Conservation (phyloP, 2,329 filamentous ascomycete genomes). For the Penicillium sp. region DNA sequence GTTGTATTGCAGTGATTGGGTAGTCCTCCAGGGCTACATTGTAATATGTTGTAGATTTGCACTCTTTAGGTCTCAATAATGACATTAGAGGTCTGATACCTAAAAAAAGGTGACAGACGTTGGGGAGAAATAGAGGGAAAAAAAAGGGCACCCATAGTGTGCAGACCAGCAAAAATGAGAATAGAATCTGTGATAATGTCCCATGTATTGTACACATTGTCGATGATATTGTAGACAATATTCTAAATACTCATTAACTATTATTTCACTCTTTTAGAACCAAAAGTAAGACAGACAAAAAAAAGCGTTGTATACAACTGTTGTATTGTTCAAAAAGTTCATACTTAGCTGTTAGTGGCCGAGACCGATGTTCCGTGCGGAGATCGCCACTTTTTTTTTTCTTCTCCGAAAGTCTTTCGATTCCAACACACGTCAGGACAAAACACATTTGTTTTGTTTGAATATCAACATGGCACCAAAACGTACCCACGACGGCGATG, state of each 20-base stretch:
- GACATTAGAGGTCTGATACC: background rate
- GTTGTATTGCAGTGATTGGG: background rate
- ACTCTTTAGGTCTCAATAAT: background rate
- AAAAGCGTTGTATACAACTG: background rate
- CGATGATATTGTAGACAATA: background rate
- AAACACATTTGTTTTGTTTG: background rate
- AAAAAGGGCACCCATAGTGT: background rate
- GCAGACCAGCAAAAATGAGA: background rate
- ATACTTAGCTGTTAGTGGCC: background rate
- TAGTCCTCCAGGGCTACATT: background rate
- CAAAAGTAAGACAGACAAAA: background rate
- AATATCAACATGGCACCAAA: slow-evolving; percentile 57
- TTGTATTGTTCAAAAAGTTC: background rate
- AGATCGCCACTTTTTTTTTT: slow-evolving; percentile 22
- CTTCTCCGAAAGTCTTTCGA: slow-evolving; percentile 7
- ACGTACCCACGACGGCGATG: slow-evolving; percentile 52
- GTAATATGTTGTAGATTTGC: background rate
- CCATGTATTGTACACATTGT: background rate
- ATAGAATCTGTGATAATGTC: background rate
- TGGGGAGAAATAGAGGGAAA: background rate
- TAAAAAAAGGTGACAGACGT: background rate
- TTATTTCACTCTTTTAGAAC: background rate
- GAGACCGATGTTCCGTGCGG: slow-evolving; percentile 14
- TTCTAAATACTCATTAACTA: background rate
- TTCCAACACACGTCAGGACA: slow-evolving; percentile 1